Evolutionary conservation across 2,329 filamentous ascomycete species (phyloP).

Genomic region (Phyllosticta citribraziliensis): DNA sequence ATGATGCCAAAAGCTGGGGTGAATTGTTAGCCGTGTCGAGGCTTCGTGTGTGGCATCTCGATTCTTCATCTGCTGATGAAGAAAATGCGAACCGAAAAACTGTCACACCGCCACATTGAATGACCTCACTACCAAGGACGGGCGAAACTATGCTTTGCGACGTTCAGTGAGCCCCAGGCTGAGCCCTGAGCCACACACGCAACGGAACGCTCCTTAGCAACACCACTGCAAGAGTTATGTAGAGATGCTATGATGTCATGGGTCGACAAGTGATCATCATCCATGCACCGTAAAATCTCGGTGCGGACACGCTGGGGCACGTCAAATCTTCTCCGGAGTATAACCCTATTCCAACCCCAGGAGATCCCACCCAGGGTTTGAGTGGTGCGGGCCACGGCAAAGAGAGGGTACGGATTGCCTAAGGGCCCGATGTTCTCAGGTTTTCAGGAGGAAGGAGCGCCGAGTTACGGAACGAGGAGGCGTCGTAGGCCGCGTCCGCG

Average conservation of each 20-base stretch:
- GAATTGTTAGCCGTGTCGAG: not conserved
- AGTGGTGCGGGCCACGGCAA: not conserved
- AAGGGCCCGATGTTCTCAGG: not conserved
- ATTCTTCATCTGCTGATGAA: not conserved
- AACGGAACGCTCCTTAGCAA: not conserved
- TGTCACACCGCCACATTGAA: not conserved
- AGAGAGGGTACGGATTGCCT: not conserved
- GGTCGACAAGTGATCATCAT: not conserved
- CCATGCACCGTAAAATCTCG: not conserved
- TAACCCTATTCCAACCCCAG: conserved; percentile 7
- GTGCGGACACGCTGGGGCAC: not conserved
- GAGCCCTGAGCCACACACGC: not conserved
- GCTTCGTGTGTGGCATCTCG: not conserved
- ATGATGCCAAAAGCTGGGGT: not conserved
- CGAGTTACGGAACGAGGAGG: not conserved
- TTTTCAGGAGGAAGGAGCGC: not conserved
- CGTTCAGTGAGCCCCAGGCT: not conserved
- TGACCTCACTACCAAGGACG: not conserved
- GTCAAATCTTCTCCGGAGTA: conserved; percentile 2
- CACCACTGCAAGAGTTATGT: not conserved
- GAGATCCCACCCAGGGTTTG: not conserved
- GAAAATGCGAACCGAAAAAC: not conserved
- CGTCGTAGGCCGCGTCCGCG: not conserved
- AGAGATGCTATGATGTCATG: not conserved
- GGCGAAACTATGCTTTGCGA: not conserved